phyloP scores from a whole-genome alignment of 805 yeast species.

The Cyberlindnera samutprakarnensis region DNA sequence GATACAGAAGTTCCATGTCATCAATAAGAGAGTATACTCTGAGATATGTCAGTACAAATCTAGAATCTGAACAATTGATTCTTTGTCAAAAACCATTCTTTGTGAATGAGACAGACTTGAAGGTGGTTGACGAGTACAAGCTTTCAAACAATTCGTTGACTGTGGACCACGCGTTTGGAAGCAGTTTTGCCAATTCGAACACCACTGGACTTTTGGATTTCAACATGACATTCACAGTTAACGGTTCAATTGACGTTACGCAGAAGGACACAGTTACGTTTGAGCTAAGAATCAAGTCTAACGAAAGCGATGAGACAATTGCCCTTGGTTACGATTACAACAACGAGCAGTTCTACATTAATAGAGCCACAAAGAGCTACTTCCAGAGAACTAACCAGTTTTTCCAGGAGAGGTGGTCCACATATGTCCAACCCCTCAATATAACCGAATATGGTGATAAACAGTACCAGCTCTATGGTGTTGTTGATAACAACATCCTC shows the following conservation, averaged over 20 bases:
- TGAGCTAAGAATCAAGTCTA: slow-evolving; percentile 15
- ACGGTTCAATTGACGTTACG: slow-evolving; percentile 2
- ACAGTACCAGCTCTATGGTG: slow-evolving; percentile 22
- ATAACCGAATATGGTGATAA: slow-evolving; percentile 10
- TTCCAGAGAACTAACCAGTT: slow-evolving; percentile 21
- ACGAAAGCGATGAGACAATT: slow-evolving; percentile 17
- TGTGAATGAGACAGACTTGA: slow-evolving; percentile 4
- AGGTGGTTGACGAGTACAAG: not conserved
- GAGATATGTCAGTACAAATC: slow-evolving; percentile 20
- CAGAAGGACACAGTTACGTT: slow-evolving; percentile 7
- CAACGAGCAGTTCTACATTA: slow-evolving; percentile 20
- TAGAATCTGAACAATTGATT: slow-evolving; percentile 16
- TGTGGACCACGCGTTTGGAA: not conserved
- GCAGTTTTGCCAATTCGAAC: not conserved
- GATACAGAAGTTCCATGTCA: slow-evolving; percentile 31
- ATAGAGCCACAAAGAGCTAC: slow-evolving; percentile 19
- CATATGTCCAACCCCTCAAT: slow-evolving; percentile 18
- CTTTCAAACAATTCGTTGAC: not conserved
- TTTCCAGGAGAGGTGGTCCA: slow-evolving; percentile 22
- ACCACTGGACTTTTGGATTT: slow-evolving; percentile 11
- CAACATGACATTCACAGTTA: slow-evolving; percentile 18
- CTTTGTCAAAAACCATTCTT: slow-evolving; percentile 22
- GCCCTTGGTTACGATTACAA: slow-evolving; percentile 22
- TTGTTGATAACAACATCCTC: slow-evolving; percentile 25
- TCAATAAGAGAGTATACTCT: slow-evolving; percentile 25